Conservation (phyloP, 345 rosid species). For the Linum trigynum region DNA sequence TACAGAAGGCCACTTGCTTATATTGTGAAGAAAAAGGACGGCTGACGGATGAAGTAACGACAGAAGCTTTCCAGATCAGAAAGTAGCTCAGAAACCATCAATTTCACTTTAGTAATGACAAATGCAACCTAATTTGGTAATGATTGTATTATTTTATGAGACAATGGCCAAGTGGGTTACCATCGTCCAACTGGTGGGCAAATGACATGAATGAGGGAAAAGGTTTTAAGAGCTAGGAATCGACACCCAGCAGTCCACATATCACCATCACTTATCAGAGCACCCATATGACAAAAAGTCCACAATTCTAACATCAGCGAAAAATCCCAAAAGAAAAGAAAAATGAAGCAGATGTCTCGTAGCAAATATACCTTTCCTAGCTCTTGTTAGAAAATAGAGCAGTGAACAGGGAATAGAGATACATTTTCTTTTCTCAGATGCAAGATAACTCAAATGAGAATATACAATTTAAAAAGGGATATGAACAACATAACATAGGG, state of each 20-base stretch:
- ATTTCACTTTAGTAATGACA: background rate
- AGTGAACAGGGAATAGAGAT: background rate
- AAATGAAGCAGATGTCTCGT: background rate
- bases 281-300: background rate
- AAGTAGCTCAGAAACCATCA: background rate
- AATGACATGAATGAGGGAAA: background rate
- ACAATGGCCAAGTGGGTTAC: background rate
- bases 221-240: background rate
- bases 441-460: too few relatives aligned
- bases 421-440: background rate
- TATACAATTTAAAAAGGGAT: background rate
- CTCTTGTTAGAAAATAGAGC: background rate
- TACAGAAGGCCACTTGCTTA: background rate
- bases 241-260: background rate
- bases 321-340: background rate
- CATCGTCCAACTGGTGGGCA: background rate
- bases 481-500: background rate
- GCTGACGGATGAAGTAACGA: background rate
- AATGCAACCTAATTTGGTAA: background rate
- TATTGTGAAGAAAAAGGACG: background rate
- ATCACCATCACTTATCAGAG: background rate
- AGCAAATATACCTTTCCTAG: background rate
- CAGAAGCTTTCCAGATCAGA: background rate
- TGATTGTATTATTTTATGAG: background rate
- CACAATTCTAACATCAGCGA: background rate